phyloP scores from a whole-genome alignment of 306 rosid species.

The Lablab purpureus region DNA sequence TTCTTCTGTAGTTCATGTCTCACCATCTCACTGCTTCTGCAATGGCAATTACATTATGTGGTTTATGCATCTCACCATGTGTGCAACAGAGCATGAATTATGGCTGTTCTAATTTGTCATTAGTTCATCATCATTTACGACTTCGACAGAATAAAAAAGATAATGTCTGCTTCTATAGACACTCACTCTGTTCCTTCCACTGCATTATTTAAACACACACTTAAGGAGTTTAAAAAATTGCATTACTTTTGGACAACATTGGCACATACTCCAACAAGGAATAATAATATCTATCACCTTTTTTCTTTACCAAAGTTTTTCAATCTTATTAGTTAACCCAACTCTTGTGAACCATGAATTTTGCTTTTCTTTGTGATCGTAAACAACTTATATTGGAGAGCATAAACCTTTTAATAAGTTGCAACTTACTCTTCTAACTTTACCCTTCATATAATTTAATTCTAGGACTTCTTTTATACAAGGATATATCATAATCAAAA shows the following conservation, averaged over 20 bases:
- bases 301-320: not conserved
- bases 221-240: not conserved
- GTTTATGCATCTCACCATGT: conserved; percentile 22
- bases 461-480: not conserved
- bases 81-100: conserved; percentile 23
- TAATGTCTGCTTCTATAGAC: conserved; percentile 5
- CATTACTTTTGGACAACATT: not conserved
- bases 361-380: not conserved
- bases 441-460: not conserved
- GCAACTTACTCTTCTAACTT: not conserved
- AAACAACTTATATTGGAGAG: not conserved
- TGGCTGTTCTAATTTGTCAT: conserved; percentile 8
- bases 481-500: not conserved
- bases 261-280: not conserved
- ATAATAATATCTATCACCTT: not conserved
- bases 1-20: conserved; percentile 33
- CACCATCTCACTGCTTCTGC: conserved; percentile 21
- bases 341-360: not conserved
- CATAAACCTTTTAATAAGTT: not conserved
- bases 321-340: not conserved
- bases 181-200: not conserved
- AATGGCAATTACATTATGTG: conserved; percentile 5
- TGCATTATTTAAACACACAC: not conserved
- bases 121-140: conserved; percentile 21
- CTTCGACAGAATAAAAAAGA: conserved; percentile 4